Conservation (phyloP, 108 stramenopile species). For the Chaetoceros tenuissimus region DNA sequence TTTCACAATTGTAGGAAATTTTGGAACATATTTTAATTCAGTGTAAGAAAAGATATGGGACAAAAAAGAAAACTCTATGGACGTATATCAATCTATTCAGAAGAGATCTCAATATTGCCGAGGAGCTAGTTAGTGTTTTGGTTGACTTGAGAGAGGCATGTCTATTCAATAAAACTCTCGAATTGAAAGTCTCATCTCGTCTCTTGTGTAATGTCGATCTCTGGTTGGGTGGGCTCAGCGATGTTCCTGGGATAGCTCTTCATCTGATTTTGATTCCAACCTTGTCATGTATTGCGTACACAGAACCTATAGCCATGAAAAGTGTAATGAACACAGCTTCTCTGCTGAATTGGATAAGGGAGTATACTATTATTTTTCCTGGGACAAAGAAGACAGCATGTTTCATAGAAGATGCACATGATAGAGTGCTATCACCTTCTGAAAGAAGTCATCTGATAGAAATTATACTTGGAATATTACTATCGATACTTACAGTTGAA, state of each 20-base stretch:
- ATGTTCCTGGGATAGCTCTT: conserved; percentile 28
- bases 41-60: conserved; percentile 13
- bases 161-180: conserved; percentile 42
- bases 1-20: no score
- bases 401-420: neutral
- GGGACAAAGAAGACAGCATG: conserved; percentile 14
- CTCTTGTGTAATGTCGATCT: conserved; percentile 66
- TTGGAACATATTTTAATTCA: conserved; percentile 45
- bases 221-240: conserved; percentile 40
- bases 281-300: conserved; percentile 37
- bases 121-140: conserved; percentile 38
- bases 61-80: neutral
- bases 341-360: conserved; percentile 33
- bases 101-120: conserved; percentile 21
- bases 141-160: conserved; percentile 54
- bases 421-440: conserved; percentile 9
- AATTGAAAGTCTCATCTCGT: conserved; percentile 51
- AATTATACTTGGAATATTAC: conserved; percentile 48
- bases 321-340: conserved; percentile 44
- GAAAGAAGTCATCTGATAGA: conserved; percentile 40
- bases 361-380: conserved; percentile 18
- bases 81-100: conserved; percentile 1
- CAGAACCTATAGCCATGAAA: conserved; percentile 49
- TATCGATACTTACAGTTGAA: conserved; percentile 26
- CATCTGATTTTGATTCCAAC: conserved; percentile 50